Evolutionary conservation across 176 grass and related monocot species (phyloP).

Genomic region (Avena insularis): DNA sequence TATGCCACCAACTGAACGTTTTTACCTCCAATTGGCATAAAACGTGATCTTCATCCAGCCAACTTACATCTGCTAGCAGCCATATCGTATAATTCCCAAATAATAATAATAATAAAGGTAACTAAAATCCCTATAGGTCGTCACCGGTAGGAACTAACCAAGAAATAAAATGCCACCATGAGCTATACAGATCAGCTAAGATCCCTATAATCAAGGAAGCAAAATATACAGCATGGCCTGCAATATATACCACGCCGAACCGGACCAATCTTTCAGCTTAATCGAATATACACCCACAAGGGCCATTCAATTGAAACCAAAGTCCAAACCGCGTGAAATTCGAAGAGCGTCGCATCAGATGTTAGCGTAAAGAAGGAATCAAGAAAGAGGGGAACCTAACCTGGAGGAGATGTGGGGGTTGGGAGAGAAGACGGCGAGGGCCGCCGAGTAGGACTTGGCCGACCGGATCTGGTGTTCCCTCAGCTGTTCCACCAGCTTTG

Average conservation of each 20-base stretch:
- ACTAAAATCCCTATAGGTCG: neutral
- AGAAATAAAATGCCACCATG: neutral
- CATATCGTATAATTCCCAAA: slow-evolving; percentile 10
- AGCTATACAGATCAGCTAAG: neutral
- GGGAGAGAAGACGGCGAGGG: slow-evolving; percentile 75
- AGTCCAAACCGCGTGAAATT: slow-evolving; percentile 11
- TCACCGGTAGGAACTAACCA: neutral
- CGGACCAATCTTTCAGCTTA: slow-evolving; percentile 34
- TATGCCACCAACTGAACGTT: neutral
- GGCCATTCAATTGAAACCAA: neutral
- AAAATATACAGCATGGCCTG: neutral
- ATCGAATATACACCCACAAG: slow-evolving; percentile 21
- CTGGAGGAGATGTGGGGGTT: slow-evolving; percentile 80
- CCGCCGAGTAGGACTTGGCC: slow-evolving; percentile 64
- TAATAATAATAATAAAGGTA: neutral
- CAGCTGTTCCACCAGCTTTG: slow-evolving; percentile 91
- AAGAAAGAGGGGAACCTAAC: slow-evolving; percentile 46
- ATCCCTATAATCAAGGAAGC: slow-evolving; percentile 15
- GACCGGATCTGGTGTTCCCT: slow-evolving; percentile 95
- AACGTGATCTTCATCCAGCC: neutral
- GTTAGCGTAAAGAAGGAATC: neutral
- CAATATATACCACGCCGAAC: slow-evolving; percentile 18
- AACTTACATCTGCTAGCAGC: slow-evolving; percentile 3
- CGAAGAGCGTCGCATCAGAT: neutral
- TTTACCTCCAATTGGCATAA: neutral